Percentiles rank a stretch among this genome's conserved stretches.
These are phyloP conservation scores for Dalbergia cochinchinensis DNA, from an alignment of 306 rosid genomes.

Conservation along the genomic window DNA sequence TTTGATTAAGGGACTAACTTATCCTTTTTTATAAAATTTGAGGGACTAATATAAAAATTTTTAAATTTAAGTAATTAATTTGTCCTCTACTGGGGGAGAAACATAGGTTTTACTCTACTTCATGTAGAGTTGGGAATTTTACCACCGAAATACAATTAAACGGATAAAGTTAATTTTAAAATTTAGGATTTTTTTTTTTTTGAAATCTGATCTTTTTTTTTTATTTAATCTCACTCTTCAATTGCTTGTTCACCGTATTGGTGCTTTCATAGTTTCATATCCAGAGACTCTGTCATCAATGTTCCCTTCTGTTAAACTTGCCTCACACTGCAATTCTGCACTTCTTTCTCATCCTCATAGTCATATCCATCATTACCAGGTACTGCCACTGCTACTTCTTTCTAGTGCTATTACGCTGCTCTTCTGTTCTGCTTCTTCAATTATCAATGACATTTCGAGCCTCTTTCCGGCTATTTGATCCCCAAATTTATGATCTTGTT, in stretches of 20 bases:
- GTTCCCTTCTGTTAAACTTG: slow-evolving; percentile 44
- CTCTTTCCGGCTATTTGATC: neutral
- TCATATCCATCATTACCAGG: neutral
- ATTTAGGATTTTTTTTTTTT: too few relatives aligned
- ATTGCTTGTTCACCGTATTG: neutral
- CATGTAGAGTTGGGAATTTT: too few relatives aligned
- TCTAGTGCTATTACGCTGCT: neutral
- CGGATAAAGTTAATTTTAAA: too few relatives aligned
- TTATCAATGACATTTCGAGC: neutral
- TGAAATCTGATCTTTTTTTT: too few relatives aligned
- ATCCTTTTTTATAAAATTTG: too few relatives aligned
- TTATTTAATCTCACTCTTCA: neutral
- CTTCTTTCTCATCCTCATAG: slow-evolving; percentile 23
- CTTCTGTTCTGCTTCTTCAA: neutral
- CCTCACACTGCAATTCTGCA: slow-evolving; percentile 22
- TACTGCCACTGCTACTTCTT: slow-evolving; percentile 44
- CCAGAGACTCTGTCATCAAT: slow-evolving; percentile 14
- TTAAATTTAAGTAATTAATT: too few relatives aligned
- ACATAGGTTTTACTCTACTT: too few relatives aligned
- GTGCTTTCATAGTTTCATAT: neutral
- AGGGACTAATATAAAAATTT: too few relatives aligned
- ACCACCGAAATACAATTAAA: too few relatives aligned
- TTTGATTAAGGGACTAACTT: too few relatives aligned
- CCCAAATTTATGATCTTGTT: neutral
- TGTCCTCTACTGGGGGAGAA: too few relatives aligned